Base-by-base conservation (phyloP, 768 basidiomycete species). In the Suillus discolor region DNA sequence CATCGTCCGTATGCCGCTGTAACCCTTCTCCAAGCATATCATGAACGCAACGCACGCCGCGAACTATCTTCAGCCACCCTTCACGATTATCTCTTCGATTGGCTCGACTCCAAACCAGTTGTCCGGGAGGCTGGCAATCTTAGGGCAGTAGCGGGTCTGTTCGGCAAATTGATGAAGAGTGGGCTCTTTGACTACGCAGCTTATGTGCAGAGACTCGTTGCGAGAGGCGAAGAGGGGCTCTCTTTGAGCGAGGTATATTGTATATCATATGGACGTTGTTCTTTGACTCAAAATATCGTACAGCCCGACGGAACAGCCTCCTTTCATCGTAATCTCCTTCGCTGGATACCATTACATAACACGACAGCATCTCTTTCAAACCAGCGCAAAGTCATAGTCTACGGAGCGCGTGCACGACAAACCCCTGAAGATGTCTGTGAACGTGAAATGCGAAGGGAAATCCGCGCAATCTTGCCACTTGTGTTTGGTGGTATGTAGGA, bases 121-220 rank as follows among this genome's bases (percentile, higher is more conserved):
- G 89, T 89, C 4, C 84, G 81, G 1, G 85, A 92, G 38, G 64
- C 73, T 16, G 77, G 76, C 7, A 91, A 88, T 69, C 78, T 91
- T 4, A 79, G 82, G 38, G 76, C 85, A n/a, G 83, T 93, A 34
- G 83, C 91, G 12, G 77, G 89, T 18, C 77, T 94, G 8, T 92
- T 87, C 63, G 92, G 88, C 4, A 88, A 90, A 72, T 82, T 95
- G 2, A 85, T 91, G 15, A 87, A 87, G 72, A 77, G 80, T n/a
- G 86, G 84, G 16, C 72, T 93, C 23, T 94, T 94, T 73, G 90
- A 89, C 9, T 94, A 92, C 69, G 81, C 86, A 16, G 82, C 81
- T 49, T 94, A 94, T 71, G 84, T 94, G 45, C 91, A 93, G 71
- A 85, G 91, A 49, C 80, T 94, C n/a, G 87, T 95, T 63, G 92